Percentiles rank a stretch among this genome's conserved stretches.
These are phyloP conservation scores for Penicillium roqueforti DNA, from an alignment of 495 filamentous ascomycete species.

Conservation along the genomic window DNA sequence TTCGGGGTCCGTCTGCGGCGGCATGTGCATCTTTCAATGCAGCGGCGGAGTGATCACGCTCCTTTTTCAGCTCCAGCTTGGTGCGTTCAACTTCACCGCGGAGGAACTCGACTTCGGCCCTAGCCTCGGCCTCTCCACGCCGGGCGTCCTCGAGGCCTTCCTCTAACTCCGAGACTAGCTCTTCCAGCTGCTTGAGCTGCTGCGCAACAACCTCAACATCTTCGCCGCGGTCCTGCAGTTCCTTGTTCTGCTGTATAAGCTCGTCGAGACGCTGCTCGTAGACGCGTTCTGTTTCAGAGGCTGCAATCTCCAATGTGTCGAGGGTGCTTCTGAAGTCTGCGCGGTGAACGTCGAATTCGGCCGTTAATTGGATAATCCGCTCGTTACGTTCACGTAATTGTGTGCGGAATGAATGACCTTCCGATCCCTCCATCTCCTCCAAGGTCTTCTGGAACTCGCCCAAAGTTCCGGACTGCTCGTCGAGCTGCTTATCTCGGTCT, in stretches of 20 bases:
- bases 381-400: slow-evolving; percentile 94
- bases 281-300: slow-evolving; percentile 94
- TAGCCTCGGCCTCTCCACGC: slow-evolving; percentile 93
- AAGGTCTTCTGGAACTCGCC: slow-evolving; percentile 53
- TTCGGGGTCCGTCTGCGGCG: slow-evolving; percentile 47
- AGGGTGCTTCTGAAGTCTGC: slow-evolving; percentile 97
- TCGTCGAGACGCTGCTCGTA: slow-evolving; percentile 92
- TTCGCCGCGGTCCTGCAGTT: slow-evolving; percentile 73
- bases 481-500: slow-evolving; percentile 80
- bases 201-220: slow-evolving; percentile 87
- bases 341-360: slow-evolving; percentile 91
- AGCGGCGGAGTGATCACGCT: slow-evolving; percentile 80
- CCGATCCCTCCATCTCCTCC: slow-evolving; percentile 70
- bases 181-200: slow-evolving; percentile 92
- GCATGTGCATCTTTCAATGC: slow-evolving; percentile 51
- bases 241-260: slow-evolving; percentile 77
- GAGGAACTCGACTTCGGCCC: slow-evolving; percentile 94
- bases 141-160: slow-evolving; percentile 95
- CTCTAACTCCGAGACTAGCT: slow-evolving; percentile 92
- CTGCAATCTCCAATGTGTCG: slow-evolving; percentile 92
- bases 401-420: slow-evolving; percentile 70
- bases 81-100: slow-evolving; percentile 93
- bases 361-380: slow-evolving; percentile 84
- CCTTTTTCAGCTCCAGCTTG: slow-evolving; percentile 81
- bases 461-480: slow-evolving; percentile 76